A percentile compares a stretch with the other conserved stretches of the same genome.
Evolutionary conservation across 805 yeast genomes (phyloP).

Genomic region (Wickerhamiella alocasiicola): DNA sequence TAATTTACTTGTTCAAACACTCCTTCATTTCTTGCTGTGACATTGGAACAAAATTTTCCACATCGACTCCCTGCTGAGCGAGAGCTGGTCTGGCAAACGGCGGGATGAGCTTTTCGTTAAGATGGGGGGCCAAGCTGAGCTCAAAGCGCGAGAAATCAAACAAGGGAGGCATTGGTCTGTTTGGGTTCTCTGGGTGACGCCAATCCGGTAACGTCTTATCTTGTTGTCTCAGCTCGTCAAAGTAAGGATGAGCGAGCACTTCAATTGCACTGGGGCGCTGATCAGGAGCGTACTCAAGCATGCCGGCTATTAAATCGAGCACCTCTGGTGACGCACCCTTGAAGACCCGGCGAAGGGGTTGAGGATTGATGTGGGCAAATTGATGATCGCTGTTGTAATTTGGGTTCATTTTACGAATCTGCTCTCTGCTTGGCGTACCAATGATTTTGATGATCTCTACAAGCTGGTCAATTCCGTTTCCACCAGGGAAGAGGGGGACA

Average conservation of each 20-base stretch:
- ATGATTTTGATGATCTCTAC: constrained; percentile 92
- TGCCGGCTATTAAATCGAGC: constrained; percentile 65
- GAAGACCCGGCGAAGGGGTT: constrained; percentile 50
- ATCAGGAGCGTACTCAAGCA: constrained; percentile 85
- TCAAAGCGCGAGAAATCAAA: constrained; percentile 64
- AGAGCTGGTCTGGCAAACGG: constrained; percentile 32
- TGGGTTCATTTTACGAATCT: constrained; percentile 89
- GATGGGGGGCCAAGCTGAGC: constrained; percentile 35
- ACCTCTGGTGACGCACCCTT: constrained; percentile 76
- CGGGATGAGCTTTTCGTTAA: constrained; percentile 31
- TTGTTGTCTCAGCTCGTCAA: constrained; percentile 65
- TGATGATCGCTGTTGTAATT: constrained; percentile 87
- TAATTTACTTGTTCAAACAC: constrained; percentile 2
- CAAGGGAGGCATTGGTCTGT: constrained; percentile 62
- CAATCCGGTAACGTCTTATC: constrained; percentile 33
- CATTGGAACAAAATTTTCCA: constrained; percentile 47
- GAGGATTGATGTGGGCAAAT: constrained; percentile 54
- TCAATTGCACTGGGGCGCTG: constrained; percentile 66
- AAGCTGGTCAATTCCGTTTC: constrained; percentile 91
- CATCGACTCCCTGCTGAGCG: constrained; percentile 32
- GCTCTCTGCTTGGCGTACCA: constrained; percentile 90
- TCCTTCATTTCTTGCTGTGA: constrained; percentile 21
- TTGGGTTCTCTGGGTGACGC: constrained; percentile 51
- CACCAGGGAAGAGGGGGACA: constrained; percentile 96
- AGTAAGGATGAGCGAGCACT: constrained; percentile 78